These are phyloP conservation scores for Gossypium aridum DNA, from an alignment of 441 rosid species.

Conservation along the genomic window DNA sequence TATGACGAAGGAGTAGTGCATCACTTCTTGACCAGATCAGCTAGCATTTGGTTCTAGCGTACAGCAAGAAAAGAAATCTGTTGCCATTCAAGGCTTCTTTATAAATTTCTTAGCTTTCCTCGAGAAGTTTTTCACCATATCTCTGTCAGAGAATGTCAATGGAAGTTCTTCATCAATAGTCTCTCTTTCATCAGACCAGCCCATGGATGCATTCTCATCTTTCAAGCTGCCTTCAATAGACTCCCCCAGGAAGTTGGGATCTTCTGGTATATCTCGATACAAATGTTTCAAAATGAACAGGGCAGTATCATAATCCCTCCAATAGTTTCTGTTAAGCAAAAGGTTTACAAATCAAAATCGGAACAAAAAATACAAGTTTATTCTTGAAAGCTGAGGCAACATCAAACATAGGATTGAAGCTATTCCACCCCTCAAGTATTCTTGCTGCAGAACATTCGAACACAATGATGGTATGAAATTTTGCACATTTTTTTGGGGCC, in stretches of 20 bases:
- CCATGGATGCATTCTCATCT: conserved; percentile 23
- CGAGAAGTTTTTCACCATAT: conserved; percentile 45
- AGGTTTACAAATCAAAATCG: conserved; percentile 10
- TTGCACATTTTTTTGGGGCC: not conserved
- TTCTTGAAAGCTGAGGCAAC: not conserved
- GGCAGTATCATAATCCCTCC: conserved; percentile 95
- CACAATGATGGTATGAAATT: not conserved
- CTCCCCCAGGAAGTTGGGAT: conserved; percentile 27
- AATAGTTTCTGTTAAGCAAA: conserved; percentile 62
- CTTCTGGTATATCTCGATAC: conserved; percentile 66
- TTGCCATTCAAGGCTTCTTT: conserved; percentile 23
- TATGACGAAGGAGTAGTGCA: not conserved
- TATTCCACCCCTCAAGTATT: not conserved
- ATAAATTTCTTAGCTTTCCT: conserved; percentile 45
- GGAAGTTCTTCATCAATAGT: conserved; percentile 69
- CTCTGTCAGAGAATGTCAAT: conserved; percentile 64
- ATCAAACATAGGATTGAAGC: not conserved
- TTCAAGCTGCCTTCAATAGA: conserved; percentile 26
- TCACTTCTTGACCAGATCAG: not conserved
- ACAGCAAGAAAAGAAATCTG: not conserved
- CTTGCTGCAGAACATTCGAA: not conserved
- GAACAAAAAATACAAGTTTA: not conserved
- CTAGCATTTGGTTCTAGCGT: not conserved
- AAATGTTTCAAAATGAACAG: conserved; percentile 85
- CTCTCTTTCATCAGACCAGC: conserved; percentile 47